Evolutionary conservation across 805 yeast genomes (phyloP).

Genomic region (Brettanomyces sp.): DNA sequence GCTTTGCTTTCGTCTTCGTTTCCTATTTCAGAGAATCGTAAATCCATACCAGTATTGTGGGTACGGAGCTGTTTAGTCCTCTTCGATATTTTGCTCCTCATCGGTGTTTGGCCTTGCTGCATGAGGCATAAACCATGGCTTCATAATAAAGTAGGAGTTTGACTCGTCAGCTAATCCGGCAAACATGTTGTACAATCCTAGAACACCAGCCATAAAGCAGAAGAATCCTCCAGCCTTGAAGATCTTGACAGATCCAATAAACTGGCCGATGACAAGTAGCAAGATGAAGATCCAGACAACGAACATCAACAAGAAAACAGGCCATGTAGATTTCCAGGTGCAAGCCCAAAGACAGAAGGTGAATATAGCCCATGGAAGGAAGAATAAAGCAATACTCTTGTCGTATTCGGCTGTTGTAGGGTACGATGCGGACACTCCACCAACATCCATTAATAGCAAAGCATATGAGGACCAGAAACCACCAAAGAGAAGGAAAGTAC

Average conservation of each 20-base stretch:
- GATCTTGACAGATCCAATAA: slow-evolving; percentile 25
- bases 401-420: slow-evolving; percentile 25
- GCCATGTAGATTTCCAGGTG: slow-evolving; percentile 40
- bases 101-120: slow-evolving; percentile 11
- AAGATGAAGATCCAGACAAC: slow-evolving; percentile 37
- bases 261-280: slow-evolving; percentile 35
- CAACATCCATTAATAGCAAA: slow-evolving; percentile 33
- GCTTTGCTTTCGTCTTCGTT: too few species aligned
- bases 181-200: slow-evolving; percentile 38
- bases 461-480: slow-evolving; percentile 47
- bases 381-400: slow-evolving; percentile 39
- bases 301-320: slow-evolving; percentile 31
- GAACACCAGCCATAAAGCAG: slow-evolving; percentile 32
- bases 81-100: neutral
- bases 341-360: slow-evolving; percentile 36
- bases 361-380: slow-evolving; percentile 44
- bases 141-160: slow-evolving; percentile 48
- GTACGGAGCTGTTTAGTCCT: too few species aligned
- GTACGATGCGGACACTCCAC: slow-evolving; percentile 33
- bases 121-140: slow-evolving; percentile 42
- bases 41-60: too few species aligned
- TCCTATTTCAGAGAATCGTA: too few species aligned
- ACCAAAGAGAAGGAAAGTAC: slow-evolving; percentile 44
- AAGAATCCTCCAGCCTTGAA: slow-evolving; percentile 40
- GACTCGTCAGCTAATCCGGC: slow-evolving; percentile 40